phyloP scores from a whole-genome alignment of 2,329 filamentous ascomycete species.

The Penicillium rolfsii region DNA sequence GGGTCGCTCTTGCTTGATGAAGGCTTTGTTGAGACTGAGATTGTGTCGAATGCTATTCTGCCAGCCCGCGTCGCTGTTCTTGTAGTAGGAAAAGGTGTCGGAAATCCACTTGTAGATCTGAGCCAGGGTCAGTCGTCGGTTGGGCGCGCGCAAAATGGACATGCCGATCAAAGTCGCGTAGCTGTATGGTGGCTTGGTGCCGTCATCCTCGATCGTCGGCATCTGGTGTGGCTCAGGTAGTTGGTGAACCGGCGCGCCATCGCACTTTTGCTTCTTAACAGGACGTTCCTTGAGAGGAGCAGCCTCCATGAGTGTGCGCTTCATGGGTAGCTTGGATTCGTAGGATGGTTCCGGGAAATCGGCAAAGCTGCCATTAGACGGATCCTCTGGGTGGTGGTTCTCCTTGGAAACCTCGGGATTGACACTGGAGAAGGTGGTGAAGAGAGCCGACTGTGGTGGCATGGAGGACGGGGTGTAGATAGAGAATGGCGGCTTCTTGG shows the following conservation, averaged over 20 bases:
- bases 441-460: constrained; percentile 51
- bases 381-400: constrained; percentile 43
- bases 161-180: constrained; percentile 96
- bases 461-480: constrained; percentile 41
- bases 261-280: constrained; percentile 69
- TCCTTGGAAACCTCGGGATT: constrained; percentile 54
- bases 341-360: constrained; percentile 53
- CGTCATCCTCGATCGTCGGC: constrained; percentile 79
- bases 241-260: constrained; percentile 54
- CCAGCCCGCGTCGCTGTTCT: constrained; percentile 83
- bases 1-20: constrained; percentile 90
- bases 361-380: constrained; percentile 50
- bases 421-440: constrained; percentile 55
- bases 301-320: constrained; percentile 71
- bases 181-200: constrained; percentile 84
- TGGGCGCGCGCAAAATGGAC: constrained; percentile 87
- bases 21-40: constrained; percentile 93
- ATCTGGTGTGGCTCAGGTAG: constrained; percentile 78
- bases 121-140: constrained; percentile 80
- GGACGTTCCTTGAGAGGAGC: constrained; percentile 72
- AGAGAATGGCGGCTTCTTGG: constrained; percentile 48
- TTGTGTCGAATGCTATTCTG: constrained; percentile 99
- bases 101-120: constrained; percentile 99
- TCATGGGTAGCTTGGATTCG: constrained; percentile 50
- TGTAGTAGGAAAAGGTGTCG: constrained; percentile 90